Evolutionary conservation across 2,329 filamentous ascomycete genomes (phyloP).

Genomic region (Boeremia lycopersici): DNA sequence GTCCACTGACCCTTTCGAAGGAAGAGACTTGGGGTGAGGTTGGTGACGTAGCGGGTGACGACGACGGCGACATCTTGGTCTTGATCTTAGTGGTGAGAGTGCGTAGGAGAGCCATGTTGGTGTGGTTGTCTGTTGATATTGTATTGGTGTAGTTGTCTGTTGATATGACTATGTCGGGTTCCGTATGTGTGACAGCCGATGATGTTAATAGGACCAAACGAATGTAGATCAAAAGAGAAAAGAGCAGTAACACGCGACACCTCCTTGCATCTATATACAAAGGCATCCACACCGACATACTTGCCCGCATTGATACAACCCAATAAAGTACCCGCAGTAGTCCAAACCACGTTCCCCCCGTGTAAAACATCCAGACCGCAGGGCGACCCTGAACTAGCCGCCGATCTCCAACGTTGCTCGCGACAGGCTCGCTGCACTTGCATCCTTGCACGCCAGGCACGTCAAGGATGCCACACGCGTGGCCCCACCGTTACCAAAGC

Average conservation of each 20-base stretch:
- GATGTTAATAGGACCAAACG: background rate
- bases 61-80: conserved; percentile 33
- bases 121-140: background rate
- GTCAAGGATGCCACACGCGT: conserved; percentile 13
- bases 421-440: conserved; percentile 5
- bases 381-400: conserved; percentile 17
- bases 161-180: background rate
- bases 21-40: conserved; percentile 22
- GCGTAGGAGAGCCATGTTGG: conserved; percentile 39
- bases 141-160: background rate
- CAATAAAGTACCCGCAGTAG: conserved; percentile 20
- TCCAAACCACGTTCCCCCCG: conserved; percentile 19
- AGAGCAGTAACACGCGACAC: conserved; percentile 8
- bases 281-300: conserved; percentile 13
- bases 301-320: conserved; percentile 16
- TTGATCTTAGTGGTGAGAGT: conserved; percentile 39
- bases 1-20: conserved; percentile 35
- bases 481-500: conserved; percentile 6
- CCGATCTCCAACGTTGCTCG: conserved; percentile 17
- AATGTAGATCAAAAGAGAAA: background rate
- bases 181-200: background rate
- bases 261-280: conserved; percentile 15
- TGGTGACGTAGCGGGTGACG: conserved; percentile 32
- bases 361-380: conserved; percentile 18
- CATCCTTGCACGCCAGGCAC: conserved; percentile 11